Evolutionary conservation across 2,329 filamentous ascomycete genomes (phyloP), one percentile per base, ranked within the genome.

Genomic region (Fusarium sp.): DNA sequence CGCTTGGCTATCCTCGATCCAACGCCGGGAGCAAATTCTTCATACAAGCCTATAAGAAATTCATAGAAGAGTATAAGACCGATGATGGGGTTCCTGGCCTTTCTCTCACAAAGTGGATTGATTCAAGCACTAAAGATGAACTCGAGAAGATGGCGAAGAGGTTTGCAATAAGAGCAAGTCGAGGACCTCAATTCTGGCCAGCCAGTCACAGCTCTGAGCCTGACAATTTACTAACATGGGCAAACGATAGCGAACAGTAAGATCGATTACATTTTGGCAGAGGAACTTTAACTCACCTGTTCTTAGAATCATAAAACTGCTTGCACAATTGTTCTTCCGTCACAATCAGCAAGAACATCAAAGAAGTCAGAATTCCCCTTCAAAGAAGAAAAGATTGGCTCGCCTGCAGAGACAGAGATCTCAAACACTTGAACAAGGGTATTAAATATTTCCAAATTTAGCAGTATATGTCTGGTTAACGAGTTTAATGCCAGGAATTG

Each of bases 211-310:
- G 23, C 17, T 27, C 46, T 17, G n/a, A 23, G 48, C 20, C 35
- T 12, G 42, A 14, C 2, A n/a, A 20, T 12, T 5, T n/a, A 12
- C 14, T 60, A 4, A 42, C 23, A 12, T 64, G 61, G 61, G 4
- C 5, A 7, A 18, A 1, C 3, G 41, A 64, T 37, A 9, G 5
- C 2, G 11, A 8, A 41, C 30, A 13, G 61, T 64, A 33, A 41
- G 18, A 7, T 0, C 2, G 15, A 13, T 7, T n/a, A 6, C 10
- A 1, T 0, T 1, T 17, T 32, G 2, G 9, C 7, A 7, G 1
- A 27, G 18, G 10, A 23, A 1, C 23, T 2, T 11, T 4, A 5
- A 5, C 33, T 64, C 0, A 46, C 15, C 6, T 23, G n/a, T 14
- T 8, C 4, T 8, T 14, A 66, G 63, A 12, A 66, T 66, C 4